Evolutionary conservation across 257 asterid genomes (phyloP).

Genomic region (Fraxinus anomala): DNA sequence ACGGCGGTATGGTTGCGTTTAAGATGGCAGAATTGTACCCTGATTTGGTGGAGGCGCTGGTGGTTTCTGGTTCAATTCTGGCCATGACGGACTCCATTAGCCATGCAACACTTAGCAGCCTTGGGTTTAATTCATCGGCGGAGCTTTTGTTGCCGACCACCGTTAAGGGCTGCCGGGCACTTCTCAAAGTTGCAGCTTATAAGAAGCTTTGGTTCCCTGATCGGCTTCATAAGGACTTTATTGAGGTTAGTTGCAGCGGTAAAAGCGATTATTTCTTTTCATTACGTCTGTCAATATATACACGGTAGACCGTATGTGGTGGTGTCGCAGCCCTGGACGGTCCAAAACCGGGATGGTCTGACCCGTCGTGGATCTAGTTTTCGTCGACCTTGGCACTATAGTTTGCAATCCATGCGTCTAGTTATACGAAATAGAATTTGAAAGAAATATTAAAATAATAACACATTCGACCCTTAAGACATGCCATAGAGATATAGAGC

Average conservation of each 20-base stretch:
- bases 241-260: conserved; percentile 48
- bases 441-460: too few species aligned
- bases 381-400: too few species aligned
- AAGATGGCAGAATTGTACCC: conserved; percentile 82
- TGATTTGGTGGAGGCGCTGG: conserved; percentile 62
- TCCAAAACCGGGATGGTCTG: too few species aligned
- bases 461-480: too few species aligned
- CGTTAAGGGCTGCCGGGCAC: conserved; percentile 72
- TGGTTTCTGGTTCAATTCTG: conserved; percentile 72
- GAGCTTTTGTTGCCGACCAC: conserved; percentile 78
- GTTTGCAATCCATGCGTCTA: too few species aligned
- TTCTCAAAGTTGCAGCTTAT: conserved; percentile 70
- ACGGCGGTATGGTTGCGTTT: conserved; percentile 96
- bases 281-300: too few species aligned
- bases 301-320: too few species aligned
- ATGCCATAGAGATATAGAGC: too few species aligned
- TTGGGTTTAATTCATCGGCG: conserved; percentile 73
- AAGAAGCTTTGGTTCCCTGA: conserved; percentile 94
- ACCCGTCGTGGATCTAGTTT: background rate
- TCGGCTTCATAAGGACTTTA: conserved; percentile 75
- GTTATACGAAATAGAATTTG: too few species aligned
- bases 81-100: conserved; percentile 85
- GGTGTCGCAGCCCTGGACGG: background rate
- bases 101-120: conserved; percentile 44
- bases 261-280: background rate